Evolutionary conservation across 1,284 basidiomycete species (phyloP).

Genomic region (Austroboletus novae-zelandiae): DNA sequence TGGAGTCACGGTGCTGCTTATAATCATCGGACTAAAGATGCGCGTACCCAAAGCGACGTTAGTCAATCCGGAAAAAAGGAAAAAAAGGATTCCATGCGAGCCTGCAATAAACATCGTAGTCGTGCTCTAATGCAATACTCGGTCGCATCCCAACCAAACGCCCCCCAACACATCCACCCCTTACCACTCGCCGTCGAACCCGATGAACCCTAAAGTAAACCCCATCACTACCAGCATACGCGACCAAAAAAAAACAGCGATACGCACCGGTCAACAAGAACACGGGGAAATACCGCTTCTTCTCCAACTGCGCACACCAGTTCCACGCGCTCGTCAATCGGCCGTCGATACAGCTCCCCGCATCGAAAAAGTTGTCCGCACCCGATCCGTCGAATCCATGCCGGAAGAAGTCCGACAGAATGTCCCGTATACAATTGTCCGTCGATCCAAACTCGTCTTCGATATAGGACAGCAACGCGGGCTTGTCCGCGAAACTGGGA

Average conservation of each 20-base stretch:
- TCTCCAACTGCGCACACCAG: conserved; percentile 79
- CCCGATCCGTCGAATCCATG: conserved; percentile 83
- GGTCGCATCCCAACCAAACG: neutral
- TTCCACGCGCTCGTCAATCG: conserved; percentile 83
- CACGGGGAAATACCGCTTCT: conserved; percentile 77
- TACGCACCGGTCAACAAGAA: conserved; percentile 72
- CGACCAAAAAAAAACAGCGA: neutral
- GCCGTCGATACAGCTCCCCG: conserved; percentile 62
- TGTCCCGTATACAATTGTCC: conserved; percentile 64
- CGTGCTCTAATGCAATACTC: neutral
- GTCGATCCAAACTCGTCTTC: conserved; percentile 74
- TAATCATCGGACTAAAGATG: too few species aligned
- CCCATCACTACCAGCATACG: neutral
- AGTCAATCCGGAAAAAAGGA: too few species aligned
- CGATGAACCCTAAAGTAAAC: conserved; percentile 62
- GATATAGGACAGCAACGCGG: conserved; percentile 70
- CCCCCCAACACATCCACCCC: neutral
- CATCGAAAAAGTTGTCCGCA: conserved; percentile 78
- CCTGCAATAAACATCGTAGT: neutral
- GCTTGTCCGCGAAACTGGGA: conserved; percentile 57
- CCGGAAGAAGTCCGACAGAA: conserved; percentile 77
- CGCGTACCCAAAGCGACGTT: too few species aligned
- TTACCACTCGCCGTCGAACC: conserved; percentile 83
- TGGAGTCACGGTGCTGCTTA: too few species aligned
- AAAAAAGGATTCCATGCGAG: too few species aligned